phyloP scores from a whole-genome alignment of 176 grass and related monocot genomes.

The Oryza brachyantha region DNA sequence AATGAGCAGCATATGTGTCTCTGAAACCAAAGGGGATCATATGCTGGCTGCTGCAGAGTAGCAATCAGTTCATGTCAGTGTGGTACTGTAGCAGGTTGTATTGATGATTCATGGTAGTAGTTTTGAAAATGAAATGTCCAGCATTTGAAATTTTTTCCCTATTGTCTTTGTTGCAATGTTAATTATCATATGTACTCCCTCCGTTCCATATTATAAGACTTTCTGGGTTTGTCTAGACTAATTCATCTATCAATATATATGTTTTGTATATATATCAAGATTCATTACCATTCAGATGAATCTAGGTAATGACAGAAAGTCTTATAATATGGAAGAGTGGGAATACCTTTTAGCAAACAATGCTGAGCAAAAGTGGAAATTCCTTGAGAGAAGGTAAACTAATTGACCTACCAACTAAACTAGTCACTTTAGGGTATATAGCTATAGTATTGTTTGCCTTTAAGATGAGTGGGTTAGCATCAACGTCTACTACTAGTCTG shows the following conservation, averaged over 20 bases:
- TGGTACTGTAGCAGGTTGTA: background rate
- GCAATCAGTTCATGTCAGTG: slow-evolving; percentile 16
- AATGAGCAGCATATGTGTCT: background rate
- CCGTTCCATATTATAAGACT: too few relatives aligned
- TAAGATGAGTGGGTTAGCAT: slow-evolving; percentile 42
- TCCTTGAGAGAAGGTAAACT: slow-evolving; percentile 17
- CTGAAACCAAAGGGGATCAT: background rate
- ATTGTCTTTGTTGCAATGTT: slow-evolving; percentile 18
- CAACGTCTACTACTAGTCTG: slow-evolving; percentile 21
- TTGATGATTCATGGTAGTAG: background rate
- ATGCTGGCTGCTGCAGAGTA: slow-evolving; percentile 33
- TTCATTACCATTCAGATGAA: too few relatives aligned
- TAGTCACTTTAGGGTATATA: slow-evolving; percentile 5
- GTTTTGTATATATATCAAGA: too few relatives aligned
- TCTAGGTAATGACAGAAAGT: too few relatives aligned
- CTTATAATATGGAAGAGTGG: too few relatives aligned
- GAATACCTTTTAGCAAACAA: background rate
- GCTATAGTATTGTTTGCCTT: slow-evolving; percentile 15
- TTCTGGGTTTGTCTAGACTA: too few relatives aligned
- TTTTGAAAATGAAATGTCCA: slow-evolving; percentile 12
- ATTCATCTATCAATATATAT: too few relatives aligned
- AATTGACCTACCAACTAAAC: slow-evolving; percentile 38
- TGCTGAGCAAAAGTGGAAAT: background rate
- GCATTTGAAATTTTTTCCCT: background rate
- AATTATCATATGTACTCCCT: background rate